phyloP scores from a whole-genome alignment of 1,139 yeast genomes.

The Meyerozyma athensensis region DNA sequence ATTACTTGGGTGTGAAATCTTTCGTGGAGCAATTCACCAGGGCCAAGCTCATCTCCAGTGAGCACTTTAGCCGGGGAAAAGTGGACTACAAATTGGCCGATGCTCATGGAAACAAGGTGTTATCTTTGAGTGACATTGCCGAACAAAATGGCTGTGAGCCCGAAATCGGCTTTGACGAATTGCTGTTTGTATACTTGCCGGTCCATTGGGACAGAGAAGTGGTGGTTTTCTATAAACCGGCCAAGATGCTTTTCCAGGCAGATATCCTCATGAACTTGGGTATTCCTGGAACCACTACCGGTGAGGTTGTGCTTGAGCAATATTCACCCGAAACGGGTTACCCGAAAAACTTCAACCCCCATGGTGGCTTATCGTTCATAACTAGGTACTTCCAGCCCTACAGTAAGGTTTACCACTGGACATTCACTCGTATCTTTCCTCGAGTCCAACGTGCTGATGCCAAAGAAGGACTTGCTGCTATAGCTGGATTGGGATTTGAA shows the following conservation, averaged over 20 bases:
- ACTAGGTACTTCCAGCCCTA: conserved; percentile 37
- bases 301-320: conserved; percentile 23
- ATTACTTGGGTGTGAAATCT: conserved; percentile 7
- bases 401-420: conserved; percentile 28
- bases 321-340: conserved; percentile 42
- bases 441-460: conserved; percentile 10
- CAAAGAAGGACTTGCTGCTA: conserved; percentile 26
- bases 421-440: conserved; percentile 23
- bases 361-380: conserved; percentile 34
- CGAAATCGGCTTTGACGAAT: conserved; percentile 28
- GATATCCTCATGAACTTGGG: conserved; percentile 51
- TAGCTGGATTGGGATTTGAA: conserved; percentile 44
- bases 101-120: conserved; percentile 11
- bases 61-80: conserved; percentile 4
- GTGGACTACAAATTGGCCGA: conserved; percentile 8
- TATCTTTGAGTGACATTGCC: conserved; percentile 7
- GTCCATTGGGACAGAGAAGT: conserved; percentile 53
- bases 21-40: conserved; percentile 6
- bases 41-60: conserved; percentile 8
- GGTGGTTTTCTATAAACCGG: conserved; percentile 41
- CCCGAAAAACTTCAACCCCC: conserved; percentile 29
- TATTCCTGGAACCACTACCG: conserved; percentile 11
- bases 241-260: conserved; percentile 49
- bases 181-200: conserved; percentile 55
- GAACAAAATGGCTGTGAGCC: conserved; percentile 25